Percentiles rank a stretch among this genome's conserved stretches.
phyloP scores from a whole-genome alignment of 2,329 filamentous ascomycete genomes.

The Dactylellina haptotyla region DNA sequence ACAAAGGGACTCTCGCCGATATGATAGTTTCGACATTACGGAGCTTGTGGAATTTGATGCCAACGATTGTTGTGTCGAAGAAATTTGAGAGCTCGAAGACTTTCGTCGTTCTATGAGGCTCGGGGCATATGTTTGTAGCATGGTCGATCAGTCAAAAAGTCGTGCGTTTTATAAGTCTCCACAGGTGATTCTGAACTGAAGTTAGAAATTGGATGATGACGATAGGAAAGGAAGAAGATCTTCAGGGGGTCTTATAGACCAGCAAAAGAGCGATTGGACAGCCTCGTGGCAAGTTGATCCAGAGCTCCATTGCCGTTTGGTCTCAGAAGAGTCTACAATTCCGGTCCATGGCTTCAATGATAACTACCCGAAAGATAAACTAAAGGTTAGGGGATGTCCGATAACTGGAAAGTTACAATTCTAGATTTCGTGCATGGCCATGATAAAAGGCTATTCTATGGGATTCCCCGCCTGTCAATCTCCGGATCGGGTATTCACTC shows the following conservation, averaged over 20 bases:
- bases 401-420: not conserved
- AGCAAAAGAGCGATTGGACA: not conserved
- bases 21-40: not conserved
- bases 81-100: not conserved
- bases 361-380: constrained; percentile 4
- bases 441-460: not conserved
- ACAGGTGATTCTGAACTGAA: not conserved
- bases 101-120: constrained; percentile 19
- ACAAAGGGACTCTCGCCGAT: constrained; percentile 30
- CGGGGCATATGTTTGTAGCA: constrained; percentile 25
- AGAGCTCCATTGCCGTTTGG: no score
- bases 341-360: no score
- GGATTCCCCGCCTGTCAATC: not conserved
- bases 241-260: constrained; percentile 31
- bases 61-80: not conserved
- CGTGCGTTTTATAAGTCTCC: no score
- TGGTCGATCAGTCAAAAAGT: not conserved
- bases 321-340: no score
- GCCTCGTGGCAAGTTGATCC: constrained; percentile 20
- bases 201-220: constrained; percentile 6
- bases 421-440: constrained; percentile 9
- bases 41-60: constrained; percentile 4
- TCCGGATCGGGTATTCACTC: constrained; percentile 29
- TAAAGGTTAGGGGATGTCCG: not conserved
- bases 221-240: constrained; percentile 42